Base-by-base conservation (phyloP, 305 asterid species). In the Solanum hybrid region DNA sequence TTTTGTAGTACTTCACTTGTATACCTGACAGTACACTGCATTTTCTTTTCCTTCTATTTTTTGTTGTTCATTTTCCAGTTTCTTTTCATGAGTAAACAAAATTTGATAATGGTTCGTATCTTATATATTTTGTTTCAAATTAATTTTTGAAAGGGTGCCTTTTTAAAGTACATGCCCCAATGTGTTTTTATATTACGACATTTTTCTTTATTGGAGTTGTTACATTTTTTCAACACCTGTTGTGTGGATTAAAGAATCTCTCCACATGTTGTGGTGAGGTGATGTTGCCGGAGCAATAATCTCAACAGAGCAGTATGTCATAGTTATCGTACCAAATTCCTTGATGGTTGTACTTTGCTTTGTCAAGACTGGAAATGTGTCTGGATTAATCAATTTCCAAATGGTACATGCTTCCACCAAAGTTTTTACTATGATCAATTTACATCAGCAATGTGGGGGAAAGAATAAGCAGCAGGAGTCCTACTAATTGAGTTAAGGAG, bases 41-140 rank as follows among this genome's bases (percentile, higher is more conserved):
- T 70, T 88, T 88, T 79, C 86, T 83, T 57, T 86, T 14, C 51
- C 22, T 87, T 88, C 37, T 73, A 90, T 77, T 90, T 81, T 81
- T 24, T 36, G 34, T 36, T 41, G 87, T 84, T 84, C 20, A 85
- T 57, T 57, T 85, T 61, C 41, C 78, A 32, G 68, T 32, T 57
- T n/a, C 73, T 32, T 85, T 85, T 61, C 45, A 32, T 32, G 77
- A 86, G 88, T 32, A 32, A 61, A 32, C 88, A 61, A 61, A 12
- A 61, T 86, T 51, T 61, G 41, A 57, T n/a, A 33, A 86, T 57
- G 88, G 78, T 29, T 51, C 61, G 88, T 86, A 57, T 86, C 68
- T 61, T 86, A 32, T 32, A 32, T 84, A 57, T 84, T 12, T 51
- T 6, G 65, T 80, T 13, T 80, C 86, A 37, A 80, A 24, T 80